Base-by-base conservation (phyloP, 2,329 filamentous ascomycete genomes). In the Ampelomyces quisqualis region DNA sequence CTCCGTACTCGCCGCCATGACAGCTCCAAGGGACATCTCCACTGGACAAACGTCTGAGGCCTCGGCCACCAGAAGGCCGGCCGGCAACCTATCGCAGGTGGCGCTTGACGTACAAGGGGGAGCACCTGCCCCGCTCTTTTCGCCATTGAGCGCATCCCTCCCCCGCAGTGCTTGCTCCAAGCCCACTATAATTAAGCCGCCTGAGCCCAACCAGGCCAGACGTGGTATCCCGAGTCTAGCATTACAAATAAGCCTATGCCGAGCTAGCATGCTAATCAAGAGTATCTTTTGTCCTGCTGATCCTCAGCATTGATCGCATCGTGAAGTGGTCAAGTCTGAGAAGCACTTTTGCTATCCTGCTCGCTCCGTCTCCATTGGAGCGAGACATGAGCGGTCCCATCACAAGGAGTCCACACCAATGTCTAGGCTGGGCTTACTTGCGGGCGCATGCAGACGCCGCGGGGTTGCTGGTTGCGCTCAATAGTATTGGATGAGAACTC, bases 291-390 rank as follows among this genome's bases (percentile, higher is more conserved):
- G n/a, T n/a, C n/a, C n/a, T n/a, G 7, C 13, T 28, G n/a, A 41
- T 33, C 27, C 33, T 15, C 22, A 27, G 15, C 31, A 34, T 33
- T 29, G 34, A 15, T 13, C 32, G 29, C 29, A n/a, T n/a, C n/a
- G n/a, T n/a, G n/a, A 50, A n/a, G 13, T 18, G 27, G 60, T 63
- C 61, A 37, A 27, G 47, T 49, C 8, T 38, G 62, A 43, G 8
- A 15, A 48, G 58, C 26, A 59, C 43, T 37, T 53, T 33, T 29
- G 44, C 45, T 32, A 40, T n/a, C n/a, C 40, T 41, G 45, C 31
- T 46, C 22, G 21, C 49, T 66, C 64, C 64, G 62, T 55, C 60
- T 62, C 64, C 63, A 47, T 66, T 68, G 48, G 58, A 65, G 64
- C 65, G 66, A 68, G 49, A n/a, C n/a, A n/a, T n/a, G n/a, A n/a